Evolutionary conservation across 2,329 filamentous ascomycete species (phyloP).

Genomic region (Fusarium abutilonis): DNA sequence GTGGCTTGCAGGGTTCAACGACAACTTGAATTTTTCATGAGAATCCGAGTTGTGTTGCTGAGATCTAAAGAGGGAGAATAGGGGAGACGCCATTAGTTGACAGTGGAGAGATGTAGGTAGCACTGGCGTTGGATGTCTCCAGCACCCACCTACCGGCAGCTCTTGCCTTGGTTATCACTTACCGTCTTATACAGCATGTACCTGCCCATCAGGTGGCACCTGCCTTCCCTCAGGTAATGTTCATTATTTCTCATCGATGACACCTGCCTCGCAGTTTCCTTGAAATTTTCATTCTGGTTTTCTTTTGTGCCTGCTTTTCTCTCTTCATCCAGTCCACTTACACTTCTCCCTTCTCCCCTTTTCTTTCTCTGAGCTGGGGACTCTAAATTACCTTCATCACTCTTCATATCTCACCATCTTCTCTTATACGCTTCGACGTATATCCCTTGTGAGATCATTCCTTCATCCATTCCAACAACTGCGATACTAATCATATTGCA

Average conservation of each 20-base stretch:
- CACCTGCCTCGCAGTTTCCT: conserved; percentile 16
- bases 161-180: background rate
- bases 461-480: conserved; percentile 16
- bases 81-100: conserved; percentile 28
- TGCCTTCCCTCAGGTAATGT: conserved; percentile 1
- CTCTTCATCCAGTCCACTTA: conserved; percentile 1
- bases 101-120: conserved; percentile 29
- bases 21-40: conserved; percentile 28
- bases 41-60: conserved; percentile 3
- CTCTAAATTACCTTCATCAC: conserved; percentile 31
- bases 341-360: background rate
- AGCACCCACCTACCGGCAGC: conserved; percentile 1
- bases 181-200: conserved; percentile 29
- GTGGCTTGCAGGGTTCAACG: conserved; percentile 42
- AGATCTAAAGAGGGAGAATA: conserved; percentile 16
- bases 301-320: conserved; percentile 3
- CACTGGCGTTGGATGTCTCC: conserved; percentile 20
- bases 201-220: conserved; percentile 15
- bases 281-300: conserved; percentile 4
- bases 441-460: conserved; percentile 28
- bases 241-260: conserved; percentile 11
- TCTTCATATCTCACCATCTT: conserved; percentile 8
- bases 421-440: conserved; percentile 4
- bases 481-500: conserved; percentile 16
- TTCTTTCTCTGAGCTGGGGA: conserved; percentile 16